Percentiles rank a stretch among this genome's conserved stretches.
Evolutionary conservation across 2,329 filamentous ascomycete genomes (phyloP).

Genomic region (Lomentospora prolificans): DNA sequence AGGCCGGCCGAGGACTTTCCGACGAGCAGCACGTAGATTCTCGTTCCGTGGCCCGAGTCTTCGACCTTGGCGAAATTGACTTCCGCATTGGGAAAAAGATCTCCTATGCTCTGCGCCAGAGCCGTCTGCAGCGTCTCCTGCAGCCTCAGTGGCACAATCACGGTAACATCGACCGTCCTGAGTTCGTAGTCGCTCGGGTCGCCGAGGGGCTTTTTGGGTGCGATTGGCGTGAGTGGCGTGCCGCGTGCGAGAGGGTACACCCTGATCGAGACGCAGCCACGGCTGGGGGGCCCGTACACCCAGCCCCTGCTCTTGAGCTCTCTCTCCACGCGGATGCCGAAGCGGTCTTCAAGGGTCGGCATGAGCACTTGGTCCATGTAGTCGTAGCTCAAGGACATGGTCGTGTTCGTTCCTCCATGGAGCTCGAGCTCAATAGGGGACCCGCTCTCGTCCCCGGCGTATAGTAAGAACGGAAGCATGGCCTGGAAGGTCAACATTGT

Average conservation of each 20-base stretch:
- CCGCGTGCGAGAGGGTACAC: conserved; percentile 23
- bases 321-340: conserved; percentile 37
- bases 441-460: conserved; percentile 32
- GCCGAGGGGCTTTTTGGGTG: conserved; percentile 13
- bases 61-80: conserved; percentile 36
- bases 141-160: conserved; percentile 37
- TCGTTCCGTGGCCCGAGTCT: conserved; percentile 38
- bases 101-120: conserved; percentile 28
- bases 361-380: conserved; percentile 53
- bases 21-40: conserved; percentile 48
- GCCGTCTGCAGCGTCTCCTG: conserved; percentile 29
- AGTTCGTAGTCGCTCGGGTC: conserved; percentile 25
- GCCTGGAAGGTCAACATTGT: conserved; percentile 50
- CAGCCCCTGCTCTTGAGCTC: conserved; percentile 38
- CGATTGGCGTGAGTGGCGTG: conserved; percentile 25
- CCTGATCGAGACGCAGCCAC: conserved; percentile 35
- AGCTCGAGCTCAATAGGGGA: conserved; percentile 40
- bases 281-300: conserved; percentile 31
- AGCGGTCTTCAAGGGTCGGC: conserved; percentile 40
- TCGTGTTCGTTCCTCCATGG: conserved; percentile 49
- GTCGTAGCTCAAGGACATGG: conserved; percentile 48
- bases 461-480: conserved; percentile 48
- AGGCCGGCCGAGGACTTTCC: conserved; percentile 35
- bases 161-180: conserved; percentile 37
- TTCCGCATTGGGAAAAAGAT: conserved; percentile 32